These are phyloP conservation scores for Brassica carinata DNA, from an alignment of 345 rosid genomes.

Conservation along the genomic window DNA sequence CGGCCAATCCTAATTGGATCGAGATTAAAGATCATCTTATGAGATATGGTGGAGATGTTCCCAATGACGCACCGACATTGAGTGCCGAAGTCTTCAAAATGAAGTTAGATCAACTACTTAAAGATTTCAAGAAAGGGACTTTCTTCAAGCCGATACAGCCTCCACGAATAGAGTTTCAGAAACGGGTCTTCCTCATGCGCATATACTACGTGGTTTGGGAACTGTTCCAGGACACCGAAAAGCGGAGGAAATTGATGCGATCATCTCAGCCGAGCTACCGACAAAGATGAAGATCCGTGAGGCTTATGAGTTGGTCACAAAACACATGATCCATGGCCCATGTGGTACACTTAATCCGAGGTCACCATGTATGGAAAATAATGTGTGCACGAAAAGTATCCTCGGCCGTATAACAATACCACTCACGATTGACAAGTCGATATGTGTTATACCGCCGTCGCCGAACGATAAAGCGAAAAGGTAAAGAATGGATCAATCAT, in stretches of 20 bases:
- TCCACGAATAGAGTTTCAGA: no score
- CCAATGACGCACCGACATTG: neutral
- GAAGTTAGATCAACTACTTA: neutral
- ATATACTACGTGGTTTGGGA: neutral
- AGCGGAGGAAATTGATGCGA: no score
- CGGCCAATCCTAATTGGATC: no score
- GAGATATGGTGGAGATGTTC: neutral
- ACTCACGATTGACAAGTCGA: neutral
- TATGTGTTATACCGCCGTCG: no score
- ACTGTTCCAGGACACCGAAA: no score
- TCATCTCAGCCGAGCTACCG: neutral
- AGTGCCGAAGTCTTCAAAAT: neutral
- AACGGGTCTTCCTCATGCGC: neutral
- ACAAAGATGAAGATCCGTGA: no score
- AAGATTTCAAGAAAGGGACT: neutral
- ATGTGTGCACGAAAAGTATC: neutral
- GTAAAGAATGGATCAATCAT: no score
- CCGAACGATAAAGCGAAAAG: rapidly evolving
- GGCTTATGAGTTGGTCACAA: no score
- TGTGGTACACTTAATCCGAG: no score
- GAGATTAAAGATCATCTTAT: no score
- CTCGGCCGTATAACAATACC: neutral
- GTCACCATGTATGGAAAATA: no score
- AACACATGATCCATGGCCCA: no score
- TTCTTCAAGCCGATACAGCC: neutral